These are phyloP conservation scores for Xylaria sp. DNA, from an alignment of 2,329 filamentous ascomycete species.

Conservation along the genomic window DNA sequence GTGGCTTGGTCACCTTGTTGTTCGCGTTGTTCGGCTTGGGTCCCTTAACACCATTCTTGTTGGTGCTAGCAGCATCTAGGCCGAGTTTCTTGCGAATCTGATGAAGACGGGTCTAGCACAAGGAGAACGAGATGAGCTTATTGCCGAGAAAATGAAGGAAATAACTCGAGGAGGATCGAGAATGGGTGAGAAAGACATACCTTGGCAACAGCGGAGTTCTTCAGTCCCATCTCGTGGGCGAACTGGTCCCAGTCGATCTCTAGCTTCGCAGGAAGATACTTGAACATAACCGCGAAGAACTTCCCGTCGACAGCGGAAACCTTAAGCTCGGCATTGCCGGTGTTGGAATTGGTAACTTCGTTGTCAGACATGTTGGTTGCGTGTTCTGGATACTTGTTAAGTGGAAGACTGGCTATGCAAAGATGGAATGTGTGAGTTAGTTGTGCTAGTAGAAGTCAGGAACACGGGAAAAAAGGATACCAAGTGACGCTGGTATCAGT, in stretches of 20 bases:
- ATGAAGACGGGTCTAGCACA: conserved; percentile 19
- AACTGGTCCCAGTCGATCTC: conserved; percentile 41
- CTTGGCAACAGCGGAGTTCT: conserved; percentile 38
- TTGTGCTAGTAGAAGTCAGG: background rate
- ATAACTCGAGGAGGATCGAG: background rate
- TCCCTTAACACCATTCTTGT: background rate
- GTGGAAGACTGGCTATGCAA: background rate
- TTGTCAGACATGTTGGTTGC: conserved; percentile 27
- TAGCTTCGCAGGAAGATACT: conserved; percentile 37
- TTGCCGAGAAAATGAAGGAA: background rate
- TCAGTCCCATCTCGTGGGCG: conserved; percentile 38
- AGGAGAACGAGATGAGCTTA: background rate
- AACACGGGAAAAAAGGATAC: background rate
- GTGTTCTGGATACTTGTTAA: background rate
- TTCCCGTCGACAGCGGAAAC: conserved; percentile 35
- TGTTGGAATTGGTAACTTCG: background rate
- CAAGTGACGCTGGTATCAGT: background rate
- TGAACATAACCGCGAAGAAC: conserved; percentile 38
- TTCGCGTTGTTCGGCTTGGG: conserved; percentile 14
- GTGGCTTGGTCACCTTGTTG: conserved; percentile 28
- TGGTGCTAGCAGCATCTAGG: background rate
- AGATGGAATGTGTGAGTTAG: conserved; percentile 6
- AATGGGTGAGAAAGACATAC: conserved; percentile 31
- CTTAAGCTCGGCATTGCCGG: conserved; percentile 4
- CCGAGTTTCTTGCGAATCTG: conserved; percentile 35